Evolutionary conservation across 2,329 filamentous ascomycete genomes (phyloP).

Genomic region (Beauveria medogensis): DNA sequence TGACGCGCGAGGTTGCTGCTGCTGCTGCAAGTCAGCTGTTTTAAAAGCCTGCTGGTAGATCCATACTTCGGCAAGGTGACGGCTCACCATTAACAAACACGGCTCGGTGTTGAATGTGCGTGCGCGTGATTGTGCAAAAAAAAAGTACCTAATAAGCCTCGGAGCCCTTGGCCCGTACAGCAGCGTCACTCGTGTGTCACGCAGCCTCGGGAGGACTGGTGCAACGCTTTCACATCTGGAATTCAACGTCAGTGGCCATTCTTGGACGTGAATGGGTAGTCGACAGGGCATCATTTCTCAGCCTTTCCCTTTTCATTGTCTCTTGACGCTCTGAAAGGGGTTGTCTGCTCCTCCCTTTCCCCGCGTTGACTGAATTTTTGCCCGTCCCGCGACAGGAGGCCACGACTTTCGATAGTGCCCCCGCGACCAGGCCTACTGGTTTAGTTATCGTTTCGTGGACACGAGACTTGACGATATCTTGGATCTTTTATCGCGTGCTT

Average conservation of each 20-base stretch:
- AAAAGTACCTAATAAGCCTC: not conserved
- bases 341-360: not conserved
- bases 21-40: slow-evolving; percentile 6
- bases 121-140: slow-evolving; percentile 7
- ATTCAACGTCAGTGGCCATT: not conserved
- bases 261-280: not conserved
- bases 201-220: not conserved
- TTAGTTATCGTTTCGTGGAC: not conserved
- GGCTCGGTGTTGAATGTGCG: not conserved
- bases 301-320: not conserved
- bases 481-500: not conserved
- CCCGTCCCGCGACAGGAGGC: not conserved
- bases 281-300: not conserved
- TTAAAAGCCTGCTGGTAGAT: not conserved
- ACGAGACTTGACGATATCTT: not conserved
- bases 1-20: slow-evolving; percentile 2
- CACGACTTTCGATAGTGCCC: not conserved
- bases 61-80: not conserved
- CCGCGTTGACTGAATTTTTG: not conserved
- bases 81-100: not conserved
- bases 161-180: not conserved
- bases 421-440: not conserved
- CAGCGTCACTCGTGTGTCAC: slow-evolving; percentile 3
- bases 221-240: not conserved
- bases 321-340: not conserved